Conservation (phyloP, 2,329 filamentous ascomycete genomes). For the Chaetomiaceae sp. region DNA sequence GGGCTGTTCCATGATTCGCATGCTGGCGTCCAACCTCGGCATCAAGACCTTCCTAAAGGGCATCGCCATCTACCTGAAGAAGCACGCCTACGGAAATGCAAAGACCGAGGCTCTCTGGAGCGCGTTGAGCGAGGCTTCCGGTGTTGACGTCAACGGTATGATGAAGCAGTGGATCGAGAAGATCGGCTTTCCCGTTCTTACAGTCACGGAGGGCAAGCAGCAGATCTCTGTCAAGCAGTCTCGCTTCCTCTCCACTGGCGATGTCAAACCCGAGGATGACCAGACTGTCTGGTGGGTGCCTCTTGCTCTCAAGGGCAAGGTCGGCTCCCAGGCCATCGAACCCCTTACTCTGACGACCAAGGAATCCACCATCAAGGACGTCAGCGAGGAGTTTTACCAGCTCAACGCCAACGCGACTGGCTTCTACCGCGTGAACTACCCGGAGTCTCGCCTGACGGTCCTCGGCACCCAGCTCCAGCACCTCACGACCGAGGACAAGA, state of each 20-base stretch:
- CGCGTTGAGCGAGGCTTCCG: constrained; percentile 79
- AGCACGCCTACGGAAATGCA: constrained; percentile 82
- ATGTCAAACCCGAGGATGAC: constrained; percentile 86
- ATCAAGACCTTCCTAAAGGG: constrained; percentile 84
- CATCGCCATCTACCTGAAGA: constrained; percentile 82
- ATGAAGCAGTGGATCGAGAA: constrained; percentile 96
- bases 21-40: constrained; percentile 87
- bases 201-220: constrained; percentile 73
- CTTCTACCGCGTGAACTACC: constrained; percentile 90
- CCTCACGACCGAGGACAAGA: constrained; percentile 82
- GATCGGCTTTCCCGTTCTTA: constrained; percentile 89
- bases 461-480: constrained; percentile 70
- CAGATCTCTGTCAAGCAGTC: constrained; percentile 79
- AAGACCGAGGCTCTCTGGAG: constrained; percentile 89
- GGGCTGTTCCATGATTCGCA: constrained; percentile 91
- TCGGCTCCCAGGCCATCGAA: constrained; percentile 55
- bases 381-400: constrained; percentile 83
- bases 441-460: constrained; percentile 72
- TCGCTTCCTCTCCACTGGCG: constrained; percentile 85
- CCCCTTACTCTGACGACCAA: constrained; percentile 67
- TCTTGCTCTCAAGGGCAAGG: constrained; percentile 73
- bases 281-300: constrained; percentile 94
- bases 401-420: constrained; percentile 85
- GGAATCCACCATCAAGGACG: constrained; percentile 66
- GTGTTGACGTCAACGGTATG: constrained; percentile 74